Percentiles rank a stretch among this genome's conserved stretches.
Evolutionary conservation across 78 protist genomes (phyloP).

Genomic region (Diacronema lutheri): DNA sequence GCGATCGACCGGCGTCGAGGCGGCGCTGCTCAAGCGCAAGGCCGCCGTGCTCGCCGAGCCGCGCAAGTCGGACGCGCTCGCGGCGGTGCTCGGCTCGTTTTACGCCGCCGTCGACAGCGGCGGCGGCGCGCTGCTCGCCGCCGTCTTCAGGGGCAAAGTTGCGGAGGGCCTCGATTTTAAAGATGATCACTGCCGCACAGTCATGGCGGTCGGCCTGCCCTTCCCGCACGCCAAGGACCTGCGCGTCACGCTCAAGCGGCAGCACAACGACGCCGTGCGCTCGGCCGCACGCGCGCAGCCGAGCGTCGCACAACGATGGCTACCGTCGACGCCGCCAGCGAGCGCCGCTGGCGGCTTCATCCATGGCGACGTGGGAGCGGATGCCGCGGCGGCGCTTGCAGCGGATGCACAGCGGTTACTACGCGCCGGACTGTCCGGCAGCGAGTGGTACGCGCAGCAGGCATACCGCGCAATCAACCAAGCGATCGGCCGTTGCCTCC

Average conservation of each 20-base stretch:
- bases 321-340: too few relatives aligned
- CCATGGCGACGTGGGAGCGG: neutral
- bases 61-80: neutral
- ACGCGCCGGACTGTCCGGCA: constrained; percentile 37
- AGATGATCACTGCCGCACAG: constrained; percentile 87
- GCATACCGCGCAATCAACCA: constrained; percentile 94
- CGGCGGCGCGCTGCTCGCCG: constrained; percentile 59
- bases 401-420: too few relatives aligned
- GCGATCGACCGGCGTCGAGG: neutral
- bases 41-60: neutral
- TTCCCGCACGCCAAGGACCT: constrained; percentile 49
- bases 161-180: constrained; percentile 92
- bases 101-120: neutral
- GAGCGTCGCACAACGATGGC: constrained; percentile 19
- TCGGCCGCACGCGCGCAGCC: too few relatives aligned
- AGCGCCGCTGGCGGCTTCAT: neutral
- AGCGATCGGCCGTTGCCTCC: constrained; percentile 92
- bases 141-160: constrained; percentile 88
- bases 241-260: neutral
- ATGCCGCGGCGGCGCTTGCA: neutral
- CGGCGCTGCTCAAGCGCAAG: neutral
- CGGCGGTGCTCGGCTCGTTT: neutral
- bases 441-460: constrained; percentile 74
- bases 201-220: constrained; percentile 88
- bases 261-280: constrained; percentile 27